Evolutionary conservation across 768 basidiomycete species (phyloP).

Genomic region (Amanita subjunquillea): DNA sequence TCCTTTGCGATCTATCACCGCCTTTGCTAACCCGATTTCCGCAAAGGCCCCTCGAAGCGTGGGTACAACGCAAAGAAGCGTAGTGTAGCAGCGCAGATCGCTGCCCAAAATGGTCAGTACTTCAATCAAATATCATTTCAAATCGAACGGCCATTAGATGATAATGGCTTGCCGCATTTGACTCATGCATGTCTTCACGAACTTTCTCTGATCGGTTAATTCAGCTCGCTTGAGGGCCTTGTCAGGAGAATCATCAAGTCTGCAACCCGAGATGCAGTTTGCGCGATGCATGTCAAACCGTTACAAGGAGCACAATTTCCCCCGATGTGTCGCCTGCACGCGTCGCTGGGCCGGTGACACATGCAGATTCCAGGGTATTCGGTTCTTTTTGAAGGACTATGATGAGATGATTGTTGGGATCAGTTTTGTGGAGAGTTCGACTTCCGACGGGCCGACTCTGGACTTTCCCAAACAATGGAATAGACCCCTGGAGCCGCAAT

Average conservation of each 20-base stretch:
- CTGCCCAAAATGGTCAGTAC: slow-evolving; percentile 51
- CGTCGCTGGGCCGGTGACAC: slow-evolving; percentile 85
- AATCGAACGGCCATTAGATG: slow-evolving; percentile 1
- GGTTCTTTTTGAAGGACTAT: slow-evolving; percentile 60
- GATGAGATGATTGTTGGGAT: slow-evolving; percentile 52
- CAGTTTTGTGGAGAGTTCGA: slow-evolving; percentile 58
- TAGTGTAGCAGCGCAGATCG: slow-evolving; percentile 55
- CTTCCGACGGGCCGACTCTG: slow-evolving; percentile 48
- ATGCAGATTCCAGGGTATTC: slow-evolving; percentile 79
- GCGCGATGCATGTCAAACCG: slow-evolving; percentile 81
- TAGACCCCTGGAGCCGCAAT: slow-evolving; percentile 33
- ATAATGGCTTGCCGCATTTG: not conserved
- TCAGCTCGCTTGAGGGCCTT: slow-evolving; percentile 7
- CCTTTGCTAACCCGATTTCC: not conserved
- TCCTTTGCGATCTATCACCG: not conserved
- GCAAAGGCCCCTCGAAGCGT: slow-evolving; percentile 41
- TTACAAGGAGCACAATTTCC: slow-evolving; percentile 62
- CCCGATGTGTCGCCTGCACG: slow-evolving; percentile 76
- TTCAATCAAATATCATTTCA: slow-evolving; percentile 4
- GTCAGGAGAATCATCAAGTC: slow-evolving; percentile 16
- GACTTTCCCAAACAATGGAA: slow-evolving; percentile 65
- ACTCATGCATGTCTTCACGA: not conserved
- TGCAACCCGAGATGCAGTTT: slow-evolving; percentile 60
- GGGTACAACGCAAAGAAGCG: slow-evolving; percentile 68
- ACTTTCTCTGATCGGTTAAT: slow-evolving; percentile 8